Evolutionary conservation across 2,329 filamentous ascomycete species (phyloP), one percentile per base, ranked within the genome.

Genomic region (Cercospora zeina): DNA sequence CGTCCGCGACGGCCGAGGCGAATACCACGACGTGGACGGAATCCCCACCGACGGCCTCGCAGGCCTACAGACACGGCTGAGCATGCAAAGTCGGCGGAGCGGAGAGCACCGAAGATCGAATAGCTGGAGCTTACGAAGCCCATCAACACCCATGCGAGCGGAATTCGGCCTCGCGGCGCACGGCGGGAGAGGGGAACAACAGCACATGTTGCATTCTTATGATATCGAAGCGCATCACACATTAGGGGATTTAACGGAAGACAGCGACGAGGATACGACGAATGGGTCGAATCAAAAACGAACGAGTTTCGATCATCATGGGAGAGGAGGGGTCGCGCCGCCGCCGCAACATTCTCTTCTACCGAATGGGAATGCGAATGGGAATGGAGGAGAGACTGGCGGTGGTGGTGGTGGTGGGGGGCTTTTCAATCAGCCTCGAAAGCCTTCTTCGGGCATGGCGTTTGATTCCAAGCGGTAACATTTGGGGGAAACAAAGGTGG

Each of bases 1-100:
- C 53, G 62, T 61, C 53, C 61, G 56, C 16, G 76, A 75, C 50
- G 73, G 73, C 36, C 68, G 70, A n/a, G 72, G 72, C 14, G 61
- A 64, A 57, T 74, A 74, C 61, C 69, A 70, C 66, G 73, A 87
- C 62, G 84, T 87, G 55, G 91, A 96, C 73, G 89, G 89, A 54
- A 89, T 93, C 4, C 95, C 93, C 11, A 97, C 93, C 13, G 95
- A 99, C 74, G 91, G 90, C 75, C 86, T 99, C 60, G 91, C 92
- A 30, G 90, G 90, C 67, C 85, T 96, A 68, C 90, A 95, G 72
- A 97, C 95, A 16, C 87, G 96, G 63, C 85, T 92, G 67, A 96
- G 91, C 73, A 97, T 99, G 91, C 95, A 97, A 74, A 83, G 89
- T 6, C 84, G 93, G 68, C 83, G 95, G 67, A 95, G 89, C 69